A percentile compares a stretch with the other conserved stretches of the same genome.
Evolutionary conservation across 768 basidiomycete species (phyloP).

Genomic region (Auricularia heimuer): DNA sequence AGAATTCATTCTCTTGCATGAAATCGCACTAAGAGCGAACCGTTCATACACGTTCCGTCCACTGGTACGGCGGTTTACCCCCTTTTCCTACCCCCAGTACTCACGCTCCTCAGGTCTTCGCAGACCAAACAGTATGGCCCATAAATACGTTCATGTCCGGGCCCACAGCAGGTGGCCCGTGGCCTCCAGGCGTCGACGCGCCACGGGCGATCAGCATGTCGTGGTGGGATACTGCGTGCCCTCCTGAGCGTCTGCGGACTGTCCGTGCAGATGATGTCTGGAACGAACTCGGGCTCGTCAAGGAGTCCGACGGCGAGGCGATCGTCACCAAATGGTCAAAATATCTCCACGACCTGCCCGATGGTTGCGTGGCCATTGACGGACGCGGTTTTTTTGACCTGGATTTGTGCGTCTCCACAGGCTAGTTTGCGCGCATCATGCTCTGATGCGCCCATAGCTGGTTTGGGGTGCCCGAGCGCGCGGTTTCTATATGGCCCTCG

Average conservation of each 20-base stretch:
- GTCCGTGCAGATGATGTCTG: conserved; percentile 27
- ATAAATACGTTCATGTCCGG: conserved; percentile 19
- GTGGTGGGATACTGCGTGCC: conserved; percentile 14
- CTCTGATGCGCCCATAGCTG: conserved; percentile 18
- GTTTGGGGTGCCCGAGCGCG: conserved; percentile 21
- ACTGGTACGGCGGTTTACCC: not conserved
- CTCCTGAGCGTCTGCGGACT: not conserved
- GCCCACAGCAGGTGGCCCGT: conserved; percentile 31
- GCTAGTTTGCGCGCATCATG: not conserved
- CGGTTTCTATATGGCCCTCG: conserved; percentile 35
- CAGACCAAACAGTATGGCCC: not conserved
- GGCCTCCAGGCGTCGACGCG: conserved; percentile 21
- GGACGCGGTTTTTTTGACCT: not conserved
- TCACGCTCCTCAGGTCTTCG: not conserved
- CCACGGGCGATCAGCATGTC: conserved; percentile 35
- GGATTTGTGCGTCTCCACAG: not conserved
- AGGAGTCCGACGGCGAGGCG: conserved; percentile 21
- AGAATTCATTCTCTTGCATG: conserved; percentile 42
- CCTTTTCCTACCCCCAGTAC: not conserved
- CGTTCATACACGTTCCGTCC: conserved; percentile 35
- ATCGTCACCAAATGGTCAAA: conserved; percentile 38
- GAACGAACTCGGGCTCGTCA: conserved; percentile 14
- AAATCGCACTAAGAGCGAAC: conserved; percentile 36
- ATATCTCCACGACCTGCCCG: conserved; percentile 30
- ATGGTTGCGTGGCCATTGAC: conserved; percentile 41